Evolutionary conservation across 139 green algal species (phyloP).

Genomic region (Spirogloea muscicola): DNA sequence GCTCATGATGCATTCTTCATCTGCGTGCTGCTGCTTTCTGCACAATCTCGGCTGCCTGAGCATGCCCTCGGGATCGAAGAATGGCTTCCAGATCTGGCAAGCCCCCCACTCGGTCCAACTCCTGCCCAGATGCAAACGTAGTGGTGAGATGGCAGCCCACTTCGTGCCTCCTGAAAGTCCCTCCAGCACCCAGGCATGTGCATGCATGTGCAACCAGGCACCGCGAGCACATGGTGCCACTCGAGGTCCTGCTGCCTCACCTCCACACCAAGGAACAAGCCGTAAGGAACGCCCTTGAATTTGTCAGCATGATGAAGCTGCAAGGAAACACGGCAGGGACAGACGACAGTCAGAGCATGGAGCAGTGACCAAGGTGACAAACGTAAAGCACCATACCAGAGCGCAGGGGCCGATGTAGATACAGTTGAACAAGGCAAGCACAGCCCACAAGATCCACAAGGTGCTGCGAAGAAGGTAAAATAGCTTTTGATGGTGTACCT

Average conservation of each 20-base stretch:
- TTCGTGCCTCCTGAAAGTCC: too few relatives aligned
- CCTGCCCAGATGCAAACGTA: conserved; percentile 7
- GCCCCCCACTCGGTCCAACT: conserved; percentile 32
- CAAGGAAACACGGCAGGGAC: too few relatives aligned
- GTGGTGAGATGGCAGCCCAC: not conserved
- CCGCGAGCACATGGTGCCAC: not conserved
- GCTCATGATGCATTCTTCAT: too few relatives aligned
- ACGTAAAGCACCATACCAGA: too few relatives aligned
- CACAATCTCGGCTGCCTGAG: too few relatives aligned
- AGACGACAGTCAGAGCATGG: too few relatives aligned
- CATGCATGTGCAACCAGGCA: not conserved
- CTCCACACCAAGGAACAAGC: conserved; percentile 88
- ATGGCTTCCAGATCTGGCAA: conserved; percentile 34
- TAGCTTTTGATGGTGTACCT: conserved; percentile 36
- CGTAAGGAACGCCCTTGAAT: conserved; percentile 87
- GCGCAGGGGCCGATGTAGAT: too few relatives aligned
- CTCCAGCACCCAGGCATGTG: not conserved
- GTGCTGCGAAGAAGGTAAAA: too few relatives aligned
- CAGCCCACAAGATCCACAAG: too few relatives aligned
- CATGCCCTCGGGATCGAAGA: conserved; percentile 2
- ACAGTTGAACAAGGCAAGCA: too few relatives aligned
- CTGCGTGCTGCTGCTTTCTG: too few relatives aligned
- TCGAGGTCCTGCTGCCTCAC: conserved; percentile 30
- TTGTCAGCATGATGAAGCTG: conserved; percentile 90
- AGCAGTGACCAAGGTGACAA: too few relatives aligned